A percentile compares a stretch with the other conserved stretches of the same genome.
phyloP scores from a whole-genome alignment of 345 rosid genomes.

The Brassica rapa region DNA sequence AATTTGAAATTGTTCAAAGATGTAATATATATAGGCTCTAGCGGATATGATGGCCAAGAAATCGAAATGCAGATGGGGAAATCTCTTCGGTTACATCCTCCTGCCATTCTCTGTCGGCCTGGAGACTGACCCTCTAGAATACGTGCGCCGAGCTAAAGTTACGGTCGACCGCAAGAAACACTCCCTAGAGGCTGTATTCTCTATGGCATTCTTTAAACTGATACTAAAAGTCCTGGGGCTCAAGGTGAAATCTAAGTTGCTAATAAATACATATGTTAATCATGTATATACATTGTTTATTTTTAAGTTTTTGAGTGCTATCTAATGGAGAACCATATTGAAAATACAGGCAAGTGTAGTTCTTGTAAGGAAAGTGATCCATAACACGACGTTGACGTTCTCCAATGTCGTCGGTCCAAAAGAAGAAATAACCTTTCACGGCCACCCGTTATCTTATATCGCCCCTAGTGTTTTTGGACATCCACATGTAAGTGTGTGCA shows the following conservation, averaged over 20 bases:
- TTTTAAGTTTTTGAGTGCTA: neutral
- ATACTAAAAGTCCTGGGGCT: slow-evolving; percentile 43
- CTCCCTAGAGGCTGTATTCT: slow-evolving; percentile 27
- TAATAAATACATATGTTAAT: neutral
- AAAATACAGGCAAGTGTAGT: slow-evolving; percentile 50
- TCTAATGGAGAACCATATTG: neutral
- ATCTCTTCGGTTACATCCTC: slow-evolving; percentile 55
- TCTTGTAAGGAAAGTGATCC: slow-evolving; percentile 35
- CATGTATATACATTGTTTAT: neutral
- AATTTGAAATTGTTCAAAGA: neutral
- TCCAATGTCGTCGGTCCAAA: slow-evolving; percentile 44
- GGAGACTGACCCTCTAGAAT: slow-evolving; percentile 51
- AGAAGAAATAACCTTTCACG: neutral
- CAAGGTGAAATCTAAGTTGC: slow-evolving; percentile 39
- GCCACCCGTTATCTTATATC: slow-evolving; percentile 24
- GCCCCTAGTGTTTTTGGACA: slow-evolving; percentile 68
- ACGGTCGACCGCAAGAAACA: slow-evolving; percentile 57
- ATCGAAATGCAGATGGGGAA: slow-evolving; percentile 41
- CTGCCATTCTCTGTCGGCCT: slow-evolving; percentile 50
- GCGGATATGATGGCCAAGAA: slow-evolving; percentile 32
- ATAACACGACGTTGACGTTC: slow-evolving; percentile 49
- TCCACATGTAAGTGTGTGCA: slow-evolving; percentile 51
- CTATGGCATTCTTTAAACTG: slow-evolving; percentile 35
- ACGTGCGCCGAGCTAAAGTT: slow-evolving; percentile 53
- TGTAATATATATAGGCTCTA: slow-evolving; percentile 41